Evolutionary conservation across 768 basidiomycete genomes (phyloP), one percentile per base, ranked within the genome.

Genomic region (Tubosaeta brunneosetosa): DNA sequence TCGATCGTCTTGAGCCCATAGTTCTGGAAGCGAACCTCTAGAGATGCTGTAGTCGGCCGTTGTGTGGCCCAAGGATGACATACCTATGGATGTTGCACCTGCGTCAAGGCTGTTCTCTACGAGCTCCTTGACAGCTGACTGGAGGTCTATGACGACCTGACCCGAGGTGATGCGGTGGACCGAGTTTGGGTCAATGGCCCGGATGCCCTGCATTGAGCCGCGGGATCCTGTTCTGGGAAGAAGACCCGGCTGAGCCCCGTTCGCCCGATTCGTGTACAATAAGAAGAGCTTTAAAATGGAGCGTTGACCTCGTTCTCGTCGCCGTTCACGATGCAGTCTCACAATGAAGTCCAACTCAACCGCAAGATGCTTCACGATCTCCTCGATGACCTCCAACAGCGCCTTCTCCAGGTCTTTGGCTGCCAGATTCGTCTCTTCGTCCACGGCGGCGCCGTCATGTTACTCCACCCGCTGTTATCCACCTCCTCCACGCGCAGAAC

Each of bases 101-200:
- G 97, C 94, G 67, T 99, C 97, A 27, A 97, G 73, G 52, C 91
- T 90, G 66, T 99, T 99, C 71, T 99, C 97, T 2, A 99, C 81
- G 9, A 98, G 82, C 68, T 99, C 97, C 66, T 98, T 99, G 53
- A 97, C 85, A 2, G 93, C 92, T 0, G 88, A 90, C 65, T 94
- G 92, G 1, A 98, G 80, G 66, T 97, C 93, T 26, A 94, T 77
- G 1, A 98, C 88, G 43, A 98, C 95, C 67, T 98, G 97, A 2
- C 95, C 95, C 2, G 92, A 92, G 0, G 94, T 90, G 49, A 99
- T 90, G 49, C 82, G 77, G 67, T 98, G 97, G 10, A 94, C 77
- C 3, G 94, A 90, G 5, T 77, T 69, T 3, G 73, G 70, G 61
- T 94, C 91, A 57, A 97, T 93, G 5, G 85, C 75, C 33, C 68